Percentiles rank a stretch among this genome's conserved stretches.
phyloP scores from a whole-genome alignment of 2,329 filamentous ascomycete species.

The Scedosporium minutisporum region DNA sequence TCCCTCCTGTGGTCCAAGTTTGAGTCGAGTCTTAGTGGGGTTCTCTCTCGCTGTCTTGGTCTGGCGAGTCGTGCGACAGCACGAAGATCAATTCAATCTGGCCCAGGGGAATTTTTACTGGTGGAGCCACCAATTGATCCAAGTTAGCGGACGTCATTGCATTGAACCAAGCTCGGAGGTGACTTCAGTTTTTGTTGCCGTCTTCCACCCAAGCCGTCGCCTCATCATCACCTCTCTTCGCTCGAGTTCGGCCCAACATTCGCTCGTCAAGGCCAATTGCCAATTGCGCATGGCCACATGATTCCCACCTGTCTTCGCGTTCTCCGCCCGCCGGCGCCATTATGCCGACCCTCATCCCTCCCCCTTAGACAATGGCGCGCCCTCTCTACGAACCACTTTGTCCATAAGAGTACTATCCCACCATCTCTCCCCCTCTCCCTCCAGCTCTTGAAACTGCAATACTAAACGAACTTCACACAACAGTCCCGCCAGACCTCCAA shows the following conservation, averaged over 20 bases:
- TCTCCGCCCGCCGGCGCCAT: constrained; percentile 1
- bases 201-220: background rate
- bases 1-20: too few relatives aligned
- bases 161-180: too few relatives aligned
- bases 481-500: background rate
- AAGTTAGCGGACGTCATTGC: too few relatives aligned
- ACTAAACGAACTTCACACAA: background rate
- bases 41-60: too few relatives aligned
- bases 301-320: constrained; percentile 1
- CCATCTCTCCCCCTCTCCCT: background rate
- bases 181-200: too few relatives aligned
- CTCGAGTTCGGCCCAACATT: background rate
- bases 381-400: constrained; percentile 6
- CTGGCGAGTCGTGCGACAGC: too few relatives aligned
- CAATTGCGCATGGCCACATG: constrained; percentile 1
- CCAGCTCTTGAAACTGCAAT: background rate
- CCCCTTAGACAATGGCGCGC: background rate
- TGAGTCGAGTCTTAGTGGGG: too few relatives aligned
- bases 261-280: background rate
- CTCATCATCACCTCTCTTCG: background rate
- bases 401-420: background rate
- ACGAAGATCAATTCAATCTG: too few relatives aligned
- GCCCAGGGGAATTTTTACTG: too few relatives aligned
- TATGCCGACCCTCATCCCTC: background rate
- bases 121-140: too few relatives aligned